phyloP scores from a whole-genome alignment of 345 rosid species.

The Pelargonium nanum region DNA sequence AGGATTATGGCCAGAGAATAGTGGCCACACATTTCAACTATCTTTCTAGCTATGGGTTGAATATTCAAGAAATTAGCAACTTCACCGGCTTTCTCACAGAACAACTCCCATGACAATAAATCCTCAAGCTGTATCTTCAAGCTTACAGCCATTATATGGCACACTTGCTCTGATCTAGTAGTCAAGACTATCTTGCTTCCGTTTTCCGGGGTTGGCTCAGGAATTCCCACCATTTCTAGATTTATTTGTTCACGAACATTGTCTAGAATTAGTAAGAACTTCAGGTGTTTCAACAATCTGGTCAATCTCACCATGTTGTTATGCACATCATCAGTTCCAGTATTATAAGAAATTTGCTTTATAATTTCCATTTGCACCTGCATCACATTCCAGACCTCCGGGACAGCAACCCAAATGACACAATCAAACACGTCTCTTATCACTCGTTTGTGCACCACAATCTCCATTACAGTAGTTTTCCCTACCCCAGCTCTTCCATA shows the following conservation, averaged over 20 bases:
- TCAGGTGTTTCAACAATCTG: not conserved
- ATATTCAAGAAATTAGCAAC: not conserved
- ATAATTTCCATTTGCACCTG: not conserved
- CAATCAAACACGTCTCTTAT: not conserved
- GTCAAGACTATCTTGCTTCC: conserved; percentile 4
- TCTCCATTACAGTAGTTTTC: conserved; percentile 3
- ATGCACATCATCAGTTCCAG: not conserved
- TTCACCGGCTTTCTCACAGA: not conserved
- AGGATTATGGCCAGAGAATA: not conserved
- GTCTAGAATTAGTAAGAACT: conserved; percentile 6
- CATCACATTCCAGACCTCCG: not conserved
- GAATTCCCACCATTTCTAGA: conserved; percentile 2
- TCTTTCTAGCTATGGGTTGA: conserved; percentile 10
- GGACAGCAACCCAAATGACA: conserved; percentile 1
- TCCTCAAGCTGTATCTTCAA: conserved; percentile 2
- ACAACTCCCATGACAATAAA: not conserved
- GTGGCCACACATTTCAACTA: conserved; percentile 6
- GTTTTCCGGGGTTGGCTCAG: conserved; percentile 6
- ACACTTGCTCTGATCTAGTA: conserved; percentile 1
- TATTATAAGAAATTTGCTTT: not conserved
- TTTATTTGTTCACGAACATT: not conserved
- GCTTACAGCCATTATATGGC: not conserved
- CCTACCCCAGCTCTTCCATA: conserved; percentile 7
- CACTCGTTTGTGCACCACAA: not conserved
- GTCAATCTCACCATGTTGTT: not conserved